Conservation (phyloP, 2,329 filamentous ascomycete genomes). For the Venturia carpophila region DNA sequence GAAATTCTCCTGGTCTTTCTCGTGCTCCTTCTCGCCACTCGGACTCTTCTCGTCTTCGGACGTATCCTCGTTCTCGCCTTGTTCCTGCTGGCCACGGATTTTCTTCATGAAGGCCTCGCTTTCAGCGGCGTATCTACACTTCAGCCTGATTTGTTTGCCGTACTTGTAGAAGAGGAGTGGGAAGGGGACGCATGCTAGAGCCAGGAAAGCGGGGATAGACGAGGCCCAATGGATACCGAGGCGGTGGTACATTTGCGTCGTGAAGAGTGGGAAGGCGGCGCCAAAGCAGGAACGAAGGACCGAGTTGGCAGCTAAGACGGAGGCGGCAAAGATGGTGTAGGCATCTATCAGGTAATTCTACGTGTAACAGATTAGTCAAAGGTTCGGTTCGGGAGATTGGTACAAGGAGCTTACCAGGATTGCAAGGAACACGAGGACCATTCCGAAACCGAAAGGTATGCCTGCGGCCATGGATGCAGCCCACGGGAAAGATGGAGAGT, state of each 20-base stretch:
- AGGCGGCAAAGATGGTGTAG: slow-evolving; percentile 69
- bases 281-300: slow-evolving; percentile 72
- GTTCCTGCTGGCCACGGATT: slow-evolving; percentile 31
- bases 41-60: slow-evolving; percentile 23
- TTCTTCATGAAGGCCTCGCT: slow-evolving; percentile 52
- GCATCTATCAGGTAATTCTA: slow-evolving; percentile 38
- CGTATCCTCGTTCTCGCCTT: slow-evolving; percentile 24
- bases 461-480: slow-evolving; percentile 43
- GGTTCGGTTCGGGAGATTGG: slow-evolving; percentile 37
- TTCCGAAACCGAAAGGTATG: slow-evolving; percentile 49
- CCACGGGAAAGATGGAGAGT: slow-evolving; percentile 50
- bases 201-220: slow-evolving; percentile 65
- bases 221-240: slow-evolving; percentile 68
- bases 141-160: slow-evolving; percentile 53
- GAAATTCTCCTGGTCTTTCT: slow-evolving; percentile 20
- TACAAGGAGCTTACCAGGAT: slow-evolving; percentile 37
- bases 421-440: slow-evolving; percentile 59
- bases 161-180: slow-evolving; percentile 72
- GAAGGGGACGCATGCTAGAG: slow-evolving; percentile 62
- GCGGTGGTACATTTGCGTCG: slow-evolving; percentile 50
- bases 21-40: slow-evolving; percentile 22
- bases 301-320: slow-evolving; percentile 67
- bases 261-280: slow-evolving; percentile 73
- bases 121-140: slow-evolving; percentile 63
- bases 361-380: slow-evolving; percentile 50